A percentile compares a stretch with the other conserved stretches of the same genome.
These are phyloP conservation scores for Vitis vinifera DNA, from an alignment of 164 flowering plant genomes.

Conservation along the genomic window DNA sequence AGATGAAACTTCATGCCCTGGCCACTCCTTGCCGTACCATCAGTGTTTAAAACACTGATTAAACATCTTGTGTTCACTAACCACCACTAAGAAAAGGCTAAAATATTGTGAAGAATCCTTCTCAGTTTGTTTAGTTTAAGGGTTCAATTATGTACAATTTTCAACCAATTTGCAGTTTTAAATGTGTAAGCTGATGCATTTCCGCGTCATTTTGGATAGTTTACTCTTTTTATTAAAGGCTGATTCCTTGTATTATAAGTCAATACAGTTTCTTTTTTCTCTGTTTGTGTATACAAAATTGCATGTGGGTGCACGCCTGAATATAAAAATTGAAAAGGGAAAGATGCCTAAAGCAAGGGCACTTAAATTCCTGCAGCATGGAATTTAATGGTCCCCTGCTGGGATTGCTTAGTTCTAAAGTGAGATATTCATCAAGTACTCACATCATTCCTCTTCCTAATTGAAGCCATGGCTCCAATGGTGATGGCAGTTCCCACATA, in stretches of 20 bases:
- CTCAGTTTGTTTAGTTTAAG: not conserved
- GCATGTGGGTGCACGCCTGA: too few relatives aligned
- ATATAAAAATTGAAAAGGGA: too few relatives aligned
- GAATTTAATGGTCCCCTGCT: too few relatives aligned
- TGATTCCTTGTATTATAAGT: not conserved
- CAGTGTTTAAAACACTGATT: constrained; percentile 16
- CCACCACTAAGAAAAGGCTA: not conserved
- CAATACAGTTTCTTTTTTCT: not conserved
- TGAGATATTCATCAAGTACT: too few relatives aligned
- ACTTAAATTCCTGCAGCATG: too few relatives aligned
- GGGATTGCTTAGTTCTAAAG: too few relatives aligned
- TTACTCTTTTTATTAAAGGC: constrained; percentile 7
- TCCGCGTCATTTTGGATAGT: constrained; percentile 7
- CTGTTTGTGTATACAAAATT: not conserved
- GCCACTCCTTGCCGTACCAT: constrained; percentile 41
- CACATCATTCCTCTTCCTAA: too few relatives aligned
- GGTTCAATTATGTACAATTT: not conserved
- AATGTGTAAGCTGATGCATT: constrained; percentile 11
- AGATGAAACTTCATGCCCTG: constrained; percentile 49
- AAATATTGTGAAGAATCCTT: not conserved
- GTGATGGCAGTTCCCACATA: too few relatives aligned
- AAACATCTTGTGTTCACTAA: not conserved
- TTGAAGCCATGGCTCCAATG: too few relatives aligned
- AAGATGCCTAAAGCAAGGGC: too few relatives aligned
- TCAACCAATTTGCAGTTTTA: not conserved